Conservation (phyloP, 2,329 filamentous ascomycete species). For the Fusarium vanettenii region DNA sequence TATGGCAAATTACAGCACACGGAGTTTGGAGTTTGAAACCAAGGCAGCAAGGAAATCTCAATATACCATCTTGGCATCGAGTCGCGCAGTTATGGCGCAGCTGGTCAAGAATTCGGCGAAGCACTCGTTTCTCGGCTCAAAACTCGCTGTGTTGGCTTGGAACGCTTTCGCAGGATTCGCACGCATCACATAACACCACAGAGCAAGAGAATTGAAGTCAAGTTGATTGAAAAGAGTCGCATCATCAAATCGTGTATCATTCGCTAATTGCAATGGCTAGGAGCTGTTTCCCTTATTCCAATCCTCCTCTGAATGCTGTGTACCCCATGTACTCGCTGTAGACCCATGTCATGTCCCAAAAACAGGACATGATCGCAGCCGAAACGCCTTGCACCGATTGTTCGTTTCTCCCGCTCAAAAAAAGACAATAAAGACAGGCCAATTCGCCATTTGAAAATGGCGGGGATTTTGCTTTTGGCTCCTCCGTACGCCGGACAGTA, state of each 20-base stretch:
- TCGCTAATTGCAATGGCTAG: conserved; percentile 5
- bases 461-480: conserved; percentile 19
- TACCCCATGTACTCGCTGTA: not conserved
- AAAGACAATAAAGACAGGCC: conserved; percentile 13
- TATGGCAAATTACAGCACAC: not conserved
- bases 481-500: conserved; percentile 20
- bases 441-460: conserved; percentile 28
- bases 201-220: not conserved
- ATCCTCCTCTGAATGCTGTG: conserved; percentile 9
- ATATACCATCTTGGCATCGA: not conserved
- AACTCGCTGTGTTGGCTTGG: not conserved
- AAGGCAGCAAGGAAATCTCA: not conserved
- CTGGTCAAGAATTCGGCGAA: not conserved
- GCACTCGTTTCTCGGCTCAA: not conserved
- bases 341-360: conserved; percentile 4
- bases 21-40: not conserved
- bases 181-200: not conserved
- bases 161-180: not conserved
- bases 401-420: conserved; percentile 26
- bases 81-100: not conserved
- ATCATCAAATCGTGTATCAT: conserved; percentile 25
- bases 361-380: conserved; percentile 11
- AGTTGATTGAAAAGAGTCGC: not conserved
- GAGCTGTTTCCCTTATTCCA: not conserved
- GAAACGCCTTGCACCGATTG: conserved; percentile 30